Percentiles rank a stretch among this genome's conserved stretches.
phyloP scores from a whole-genome alignment of 1,284 basidiomycete genomes.

The Trichosporon coremiiforme region DNA sequence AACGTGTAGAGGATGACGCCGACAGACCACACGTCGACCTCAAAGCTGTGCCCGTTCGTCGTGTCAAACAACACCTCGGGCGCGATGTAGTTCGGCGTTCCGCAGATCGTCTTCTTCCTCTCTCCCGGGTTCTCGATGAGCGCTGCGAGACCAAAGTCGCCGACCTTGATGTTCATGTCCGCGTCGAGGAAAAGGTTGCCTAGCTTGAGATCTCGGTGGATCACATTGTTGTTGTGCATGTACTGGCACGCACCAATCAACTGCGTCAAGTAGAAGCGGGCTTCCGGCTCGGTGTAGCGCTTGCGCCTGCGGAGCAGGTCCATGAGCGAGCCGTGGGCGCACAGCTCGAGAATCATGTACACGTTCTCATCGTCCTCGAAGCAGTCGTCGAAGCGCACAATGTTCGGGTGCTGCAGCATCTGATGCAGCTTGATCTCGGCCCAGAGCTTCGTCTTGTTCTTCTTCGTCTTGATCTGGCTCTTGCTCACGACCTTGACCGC shows the following conservation, averaged over 20 bases:
- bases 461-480: constrained; percentile 79
- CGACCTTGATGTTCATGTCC: constrained; percentile 94
- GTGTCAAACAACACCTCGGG: constrained; percentile 97
- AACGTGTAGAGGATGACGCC: constrained; percentile 97
- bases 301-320: constrained; percentile 87
- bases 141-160: constrained; percentile 95
- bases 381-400: constrained; percentile 89
- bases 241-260: constrained; percentile 93
- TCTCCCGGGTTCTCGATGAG: constrained; percentile 95
- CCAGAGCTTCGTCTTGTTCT: constrained; percentile 94
- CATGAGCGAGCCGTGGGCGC: constrained; percentile 76
- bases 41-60: constrained; percentile 94
- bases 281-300: constrained; percentile 88
- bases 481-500: constrained; percentile 91
- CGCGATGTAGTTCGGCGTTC: constrained; percentile 98
- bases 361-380: constrained; percentile 96
- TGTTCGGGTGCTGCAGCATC: constrained; percentile 86
- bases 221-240: constrained; percentile 93
- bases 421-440: constrained; percentile 99
- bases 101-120: constrained; percentile 97
- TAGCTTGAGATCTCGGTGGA: constrained; percentile 93
- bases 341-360: constrained; percentile 95
- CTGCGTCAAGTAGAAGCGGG: constrained; percentile 89
- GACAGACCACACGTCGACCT: constrained; percentile 97
- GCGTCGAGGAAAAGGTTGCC: constrained; percentile 92